Evolutionary conservation across 306 rosid genomes (phyloP).

Genomic region (Herpetospermum pedunculosum): DNA sequence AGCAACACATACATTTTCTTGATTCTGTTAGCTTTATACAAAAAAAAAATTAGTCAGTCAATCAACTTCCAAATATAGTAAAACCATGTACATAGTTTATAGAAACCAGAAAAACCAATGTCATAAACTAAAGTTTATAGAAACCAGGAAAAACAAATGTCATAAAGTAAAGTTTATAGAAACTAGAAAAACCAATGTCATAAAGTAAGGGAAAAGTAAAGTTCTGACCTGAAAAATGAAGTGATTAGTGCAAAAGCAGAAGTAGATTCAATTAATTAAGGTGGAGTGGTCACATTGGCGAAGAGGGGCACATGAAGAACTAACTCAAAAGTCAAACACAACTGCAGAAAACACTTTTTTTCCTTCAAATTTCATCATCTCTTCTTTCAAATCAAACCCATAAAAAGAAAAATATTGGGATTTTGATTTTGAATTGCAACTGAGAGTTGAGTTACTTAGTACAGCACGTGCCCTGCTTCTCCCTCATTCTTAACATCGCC

Average conservation of each 20-base stretch:
- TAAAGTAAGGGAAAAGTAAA: background rate
- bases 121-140: too few relatives aligned
- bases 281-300: conserved; percentile 89
- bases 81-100: background rate
- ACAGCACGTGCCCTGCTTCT: conserved; percentile 99
- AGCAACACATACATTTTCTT: background rate
- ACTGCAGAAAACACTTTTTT: background rate
- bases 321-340: too few relatives aligned
- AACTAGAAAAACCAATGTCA: background rate
- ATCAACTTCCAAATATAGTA: background rate
- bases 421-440: background rate
- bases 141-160: too few relatives aligned
- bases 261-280: conserved; percentile 2
- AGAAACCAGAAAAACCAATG: too few relatives aligned
- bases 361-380: background rate
- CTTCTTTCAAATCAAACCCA: too few relatives aligned
- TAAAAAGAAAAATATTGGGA: background rate
- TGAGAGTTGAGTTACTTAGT: conserved; percentile 43
- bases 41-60: background rate
- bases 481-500: too few relatives aligned
- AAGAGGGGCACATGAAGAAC: conserved; percentile 99
- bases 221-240: background rate
- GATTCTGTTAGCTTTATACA: background rate
- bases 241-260: background rate
- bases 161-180: too few relatives aligned